Conservation (phyloP, 306 rosid genomes). For the Quercus parvula region DNA sequence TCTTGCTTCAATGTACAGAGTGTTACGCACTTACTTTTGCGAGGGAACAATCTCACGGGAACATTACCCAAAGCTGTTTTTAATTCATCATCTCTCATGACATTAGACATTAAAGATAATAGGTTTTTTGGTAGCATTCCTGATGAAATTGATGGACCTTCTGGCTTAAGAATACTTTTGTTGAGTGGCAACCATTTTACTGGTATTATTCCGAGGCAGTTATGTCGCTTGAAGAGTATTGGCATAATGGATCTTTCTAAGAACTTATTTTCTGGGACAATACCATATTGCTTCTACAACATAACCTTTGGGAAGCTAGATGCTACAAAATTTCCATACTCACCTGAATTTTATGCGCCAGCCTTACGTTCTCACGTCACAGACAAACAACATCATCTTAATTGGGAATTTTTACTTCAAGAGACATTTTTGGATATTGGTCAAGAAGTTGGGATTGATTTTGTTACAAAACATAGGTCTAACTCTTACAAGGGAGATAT, state of each 20-base stretch:
- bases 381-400: too few species aligned
- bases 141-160: not conserved
- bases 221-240: not conserved
- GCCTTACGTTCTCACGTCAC: too few species aligned
- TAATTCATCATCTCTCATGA: not conserved
- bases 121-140: constrained; percentile 9
- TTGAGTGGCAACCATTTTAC: not conserved
- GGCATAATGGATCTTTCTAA: not conserved
- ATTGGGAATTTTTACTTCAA: not conserved
- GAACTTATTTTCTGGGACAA: not conserved
- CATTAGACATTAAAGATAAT: constrained; percentile 15
- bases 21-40: not conserved
- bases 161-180: not conserved
- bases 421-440: accelerated
- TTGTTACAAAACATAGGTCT: constrained; percentile 15
- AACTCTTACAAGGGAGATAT: constrained; percentile 1
- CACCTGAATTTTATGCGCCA: too few species aligned
- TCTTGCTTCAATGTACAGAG: not conserved
- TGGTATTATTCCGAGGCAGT: constrained; percentile 12
- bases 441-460: not conserved
- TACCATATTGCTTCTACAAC: too few species aligned
- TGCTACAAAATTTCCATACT: too few species aligned
- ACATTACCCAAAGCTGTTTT: not conserved
- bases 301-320: not conserved
- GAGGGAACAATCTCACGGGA: constrained; percentile 7